phyloP scores from a whole-genome alignment of 768 basidiomycete genomes.

The Russula abietina region DNA sequence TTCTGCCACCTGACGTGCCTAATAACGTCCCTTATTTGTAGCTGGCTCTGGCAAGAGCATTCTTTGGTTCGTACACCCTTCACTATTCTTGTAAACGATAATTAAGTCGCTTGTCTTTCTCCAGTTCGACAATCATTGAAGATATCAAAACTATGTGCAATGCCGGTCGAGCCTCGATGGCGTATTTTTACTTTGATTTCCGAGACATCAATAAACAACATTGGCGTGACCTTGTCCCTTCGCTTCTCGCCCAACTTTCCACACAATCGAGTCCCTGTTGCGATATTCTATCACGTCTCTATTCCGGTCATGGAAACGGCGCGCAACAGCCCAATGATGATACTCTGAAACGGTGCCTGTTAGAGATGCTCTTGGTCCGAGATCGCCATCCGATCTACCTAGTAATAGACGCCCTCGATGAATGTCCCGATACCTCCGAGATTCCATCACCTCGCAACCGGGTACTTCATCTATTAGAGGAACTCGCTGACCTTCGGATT shows the following conservation, averaged over 20 bases:
- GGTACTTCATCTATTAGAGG: background rate
- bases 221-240: background rate
- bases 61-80: conserved; percentile 1
- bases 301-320: background rate
- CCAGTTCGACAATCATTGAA: conserved; percentile 7
- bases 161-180: background rate
- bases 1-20: too few species aligned
- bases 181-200: conserved; percentile 5
- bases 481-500: background rate
- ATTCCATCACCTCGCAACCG: background rate
- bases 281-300: background rate
- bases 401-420: too few species aligned
- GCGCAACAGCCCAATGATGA: background rate
- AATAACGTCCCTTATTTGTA: background rate
- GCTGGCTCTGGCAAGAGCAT: conserved; percentile 12
- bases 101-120: background rate
- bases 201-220: background rate
- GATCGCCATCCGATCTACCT: too few species aligned
- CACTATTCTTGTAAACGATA: background rate
- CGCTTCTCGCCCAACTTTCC: conserved; percentile 5
- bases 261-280: background rate
- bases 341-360: too few species aligned
- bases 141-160: background rate
- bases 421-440: too few species aligned
- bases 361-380: too few species aligned